phyloP scores from a whole-genome alignment of 192 early-diverging fungal genomes.

The Rhizophagus clarus region DNA sequence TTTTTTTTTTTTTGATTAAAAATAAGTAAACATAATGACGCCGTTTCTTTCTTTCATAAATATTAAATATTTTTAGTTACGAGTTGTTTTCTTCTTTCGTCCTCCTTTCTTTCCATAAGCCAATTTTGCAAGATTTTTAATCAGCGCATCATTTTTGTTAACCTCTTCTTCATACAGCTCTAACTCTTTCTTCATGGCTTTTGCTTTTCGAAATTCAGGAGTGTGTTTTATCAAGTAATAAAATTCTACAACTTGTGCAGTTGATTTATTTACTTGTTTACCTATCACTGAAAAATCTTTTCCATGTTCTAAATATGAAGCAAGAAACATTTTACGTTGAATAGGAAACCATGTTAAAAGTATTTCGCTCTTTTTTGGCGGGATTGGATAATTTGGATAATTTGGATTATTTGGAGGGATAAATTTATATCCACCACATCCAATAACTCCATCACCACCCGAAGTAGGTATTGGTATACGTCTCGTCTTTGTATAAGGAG shows the following conservation, averaged over 20 bases:
- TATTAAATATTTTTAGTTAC: background rate
- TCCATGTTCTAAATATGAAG: constrained; percentile 25
- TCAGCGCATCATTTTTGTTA: background rate
- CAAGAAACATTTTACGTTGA: constrained; percentile 27
- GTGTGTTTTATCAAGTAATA: constrained; percentile 30
- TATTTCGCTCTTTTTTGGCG: constrained; percentile 1
- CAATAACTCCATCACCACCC: constrained; percentile 8
- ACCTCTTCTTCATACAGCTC: constrained; percentile 12
- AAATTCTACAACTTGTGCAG: constrained; percentile 16
- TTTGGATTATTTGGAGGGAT: constrained; percentile 5
- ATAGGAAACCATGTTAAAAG: constrained; percentile 10
- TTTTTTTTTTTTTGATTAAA: background rate
- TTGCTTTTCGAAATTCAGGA: constrained; percentile 13
- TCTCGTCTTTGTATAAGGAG: constrained; percentile 9
- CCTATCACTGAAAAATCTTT: constrained; percentile 26
- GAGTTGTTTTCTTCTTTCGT: constrained; percentile 7
- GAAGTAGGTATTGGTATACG: background rate
- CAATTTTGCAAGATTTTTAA: constrained; percentile 2
- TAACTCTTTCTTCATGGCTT: constrained; percentile 16
- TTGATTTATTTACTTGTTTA: constrained; percentile 13
- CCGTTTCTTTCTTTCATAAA: background rate
- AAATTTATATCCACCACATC: constrained; percentile 1
- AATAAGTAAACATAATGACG: background rate
- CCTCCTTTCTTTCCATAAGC: constrained; percentile 19
- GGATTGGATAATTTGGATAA: constrained; percentile 19